Base-by-base conservation (phyloP, 768 basidiomycete species). In the Tylopilus sp. region DNA sequence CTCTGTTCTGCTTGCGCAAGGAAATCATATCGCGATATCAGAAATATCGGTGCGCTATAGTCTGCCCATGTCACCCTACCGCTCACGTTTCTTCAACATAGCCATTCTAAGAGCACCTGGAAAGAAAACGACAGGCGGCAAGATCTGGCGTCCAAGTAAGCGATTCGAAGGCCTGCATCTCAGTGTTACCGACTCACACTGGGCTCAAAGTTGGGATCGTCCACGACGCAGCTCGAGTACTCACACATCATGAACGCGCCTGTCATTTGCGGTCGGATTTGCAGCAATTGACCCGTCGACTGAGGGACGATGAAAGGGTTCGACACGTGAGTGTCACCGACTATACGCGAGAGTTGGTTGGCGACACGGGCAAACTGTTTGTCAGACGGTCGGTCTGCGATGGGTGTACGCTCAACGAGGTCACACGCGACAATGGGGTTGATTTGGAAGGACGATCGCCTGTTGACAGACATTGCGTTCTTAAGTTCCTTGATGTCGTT, bases 401-500 rank as follows among this genome's bases (percentile, higher is more conserved):
- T 68, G n/a, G 82, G 84, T 1, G 85, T 83, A 56, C 81, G 81
- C 61, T 88, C 85, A 0, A 77, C 79, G 28, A 88, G 70, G 10
- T 83, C 78, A 38, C 80, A 80, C 40, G 68, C 69, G 40, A 79
- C 69, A 51, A 82, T 77, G 36, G 77, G 71, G 21, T 75, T 69
- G 3, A 74, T 44, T 38, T 78, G 72, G 12, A 72, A 55, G 1
- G 85, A 80, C 7, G 79, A 71, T 47, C 86, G 79, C 23, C 79
- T 75, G 55, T 72, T 77, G 48, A 70, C 76, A 22, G 76, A 66
- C 33, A 98, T 82, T 3, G 78, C 75, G 3, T 76, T 73, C 61
- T 83, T 86, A 59, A 98, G 79, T 38, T 98, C 95, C 58, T 93
- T 92, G 70, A 98, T 80, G 52, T 98, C 94, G 57, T 87, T 86